Base-by-base conservation (phyloP, 192 early-diverging fungal genomes). In the Coemansia interrupta region DNA sequence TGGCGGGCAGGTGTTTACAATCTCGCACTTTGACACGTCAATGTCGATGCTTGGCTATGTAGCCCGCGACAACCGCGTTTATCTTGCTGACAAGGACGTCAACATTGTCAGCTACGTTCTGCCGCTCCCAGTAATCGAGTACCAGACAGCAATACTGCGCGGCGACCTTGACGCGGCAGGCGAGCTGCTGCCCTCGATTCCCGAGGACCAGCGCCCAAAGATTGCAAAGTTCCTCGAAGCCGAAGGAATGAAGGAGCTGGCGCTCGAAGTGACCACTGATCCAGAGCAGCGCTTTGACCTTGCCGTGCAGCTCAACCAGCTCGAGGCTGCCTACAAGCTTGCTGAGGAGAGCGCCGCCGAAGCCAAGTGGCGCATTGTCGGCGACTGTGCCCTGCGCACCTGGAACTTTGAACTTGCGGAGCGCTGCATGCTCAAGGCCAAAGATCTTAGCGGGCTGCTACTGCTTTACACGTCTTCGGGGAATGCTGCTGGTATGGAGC, bases 181-280 rank as follows among this genome's bases (percentile, higher is more conserved):
- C 17, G 64, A 77, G 29, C 61, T 98, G 52, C 79, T 99, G 54
- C 91, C 95, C 8, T 83, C 79, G n/a, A 84, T 99, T 5, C 90
- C 96, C 43, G 61, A 76, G 5, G 90, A 92, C 62, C 95, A 99
- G 72, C 81, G 90, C 23, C 91, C 91, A 68, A 84, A 89, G 44
- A 86, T 99, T 61, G 97, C 97, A 18, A 76, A 93, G 38, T 99
- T 99, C 84, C 82, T 99, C 54, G 96, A 98, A 62, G 86, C 87
- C 6, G 94, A 98, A 70, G 92, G 88, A 23, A 70, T 94, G 63
- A 92, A 90, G 72, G 92, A 94, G 55, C 80, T 94, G 44, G 97
- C 97, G 0, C 82, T 99, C 23, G 87, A 91, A 41, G 92, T 99
- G n/a, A 92, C 97, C 5, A 88, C 87, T 0, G 97, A 99, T 69